Evolutionary conservation across 2,329 filamentous ascomycete genomes (phyloP), one percentile per base, ranked within the genome.

Genomic region (Paecilomyces formosus): DNA sequence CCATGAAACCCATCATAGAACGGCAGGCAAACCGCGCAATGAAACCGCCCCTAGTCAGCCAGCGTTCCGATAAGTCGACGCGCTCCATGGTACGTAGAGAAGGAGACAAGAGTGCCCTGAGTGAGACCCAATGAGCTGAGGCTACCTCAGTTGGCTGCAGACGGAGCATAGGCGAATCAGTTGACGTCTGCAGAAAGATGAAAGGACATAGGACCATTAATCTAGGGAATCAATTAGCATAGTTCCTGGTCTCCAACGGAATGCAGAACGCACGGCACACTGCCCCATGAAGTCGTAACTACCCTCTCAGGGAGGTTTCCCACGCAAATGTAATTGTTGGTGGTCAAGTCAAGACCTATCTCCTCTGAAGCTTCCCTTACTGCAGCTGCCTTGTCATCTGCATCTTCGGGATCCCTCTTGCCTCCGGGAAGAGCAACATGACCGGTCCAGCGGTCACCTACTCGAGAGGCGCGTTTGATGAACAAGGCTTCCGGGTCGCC

Each of bases 151-250:
- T 82, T 3, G 86, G 85, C 65, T 89, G 86, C n/a, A 89, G 76
- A 53, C 78, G 79, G 45, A 89, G 76, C 1, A 80, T 72, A 4
- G 85, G 84, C 4, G 82, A 75, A 24, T 79, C 75, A 28, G 81
- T 80, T 18, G 78, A 78, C 2, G 83, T 87, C 57, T 85, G 73
- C 24, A 89, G 74, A 69, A 87, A 89, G 51, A 89, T 78, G 69
- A 85, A 88, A 0, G 87, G 86, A 65, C 85, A 89, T 7, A 89
- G 77, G 3, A 89, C 85, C 84, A 89, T 87, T 24, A 88, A 72
- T 8, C 84, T 85, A 63, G 58, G 39, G 35, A 31, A 28, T 24
- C 15, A 33, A 58, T 71, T 54, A 15, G 49, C 63, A 55, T 61
- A 30, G n/a, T 3, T 15, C 33, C n/a, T 28, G 12, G 21, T 22